Conservation (phyloP, 441 rosid species). For the Breynia disticha region DNA sequence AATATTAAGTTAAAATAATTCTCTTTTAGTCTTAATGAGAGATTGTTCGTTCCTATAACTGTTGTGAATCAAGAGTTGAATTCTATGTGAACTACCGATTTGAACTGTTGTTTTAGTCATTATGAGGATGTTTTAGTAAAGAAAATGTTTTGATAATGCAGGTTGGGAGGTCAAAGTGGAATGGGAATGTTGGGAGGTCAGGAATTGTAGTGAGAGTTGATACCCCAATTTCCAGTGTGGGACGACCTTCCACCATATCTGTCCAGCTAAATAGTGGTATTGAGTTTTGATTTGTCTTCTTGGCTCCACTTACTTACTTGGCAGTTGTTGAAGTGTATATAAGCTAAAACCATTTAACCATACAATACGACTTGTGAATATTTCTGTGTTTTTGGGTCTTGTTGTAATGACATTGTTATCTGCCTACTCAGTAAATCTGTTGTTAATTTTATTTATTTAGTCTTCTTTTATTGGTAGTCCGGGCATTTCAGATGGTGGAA, state of each 20-base stretch:
- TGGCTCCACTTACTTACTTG: too few relatives aligned
- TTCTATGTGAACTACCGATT: too few relatives aligned
- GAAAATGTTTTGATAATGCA: constrained; percentile 29
- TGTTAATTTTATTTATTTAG: too few relatives aligned
- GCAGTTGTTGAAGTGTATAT: constrained; percentile 26
- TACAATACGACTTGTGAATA: constrained; percentile 26
- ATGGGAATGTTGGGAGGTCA: constrained; percentile 67
- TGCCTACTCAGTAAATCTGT: too few relatives aligned
- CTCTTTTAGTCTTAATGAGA: too few relatives aligned
- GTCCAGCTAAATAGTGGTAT: constrained; percentile 74
- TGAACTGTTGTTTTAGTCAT: too few relatives aligned
- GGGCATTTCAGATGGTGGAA: too few relatives aligned
- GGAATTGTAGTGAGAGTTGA: constrained; percentile 75
- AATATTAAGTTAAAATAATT: too few relatives aligned
- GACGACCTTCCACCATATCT: constrained; percentile 65
- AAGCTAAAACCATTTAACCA: constrained; percentile 9
- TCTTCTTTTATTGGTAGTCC: too few relatives aligned
- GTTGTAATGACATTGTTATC: not conserved
- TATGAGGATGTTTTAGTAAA: too few relatives aligned
- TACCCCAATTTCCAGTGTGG: constrained; percentile 50
- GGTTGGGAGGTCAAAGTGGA: constrained; percentile 90
- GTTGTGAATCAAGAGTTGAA: too few relatives aligned
- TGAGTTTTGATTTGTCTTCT: constrained; percentile 52
- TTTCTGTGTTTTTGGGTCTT: not conserved
- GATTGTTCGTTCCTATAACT: too few relatives aligned